These are phyloP conservation scores for Caryopteris hybrid DNA, from an alignment of 305 asterid genomes.

Conservation along the genomic window DNA sequence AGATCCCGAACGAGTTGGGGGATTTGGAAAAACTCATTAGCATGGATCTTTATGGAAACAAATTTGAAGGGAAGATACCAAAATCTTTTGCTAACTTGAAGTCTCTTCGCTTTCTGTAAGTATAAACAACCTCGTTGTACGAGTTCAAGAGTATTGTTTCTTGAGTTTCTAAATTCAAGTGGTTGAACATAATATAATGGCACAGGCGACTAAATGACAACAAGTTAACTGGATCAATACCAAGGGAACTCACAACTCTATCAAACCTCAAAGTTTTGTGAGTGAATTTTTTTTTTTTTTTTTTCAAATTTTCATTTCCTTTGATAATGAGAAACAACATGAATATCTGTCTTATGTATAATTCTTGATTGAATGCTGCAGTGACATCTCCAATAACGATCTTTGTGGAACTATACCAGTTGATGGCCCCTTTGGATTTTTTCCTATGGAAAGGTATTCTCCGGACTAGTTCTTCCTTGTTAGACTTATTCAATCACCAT, in stretches of 20 bases:
- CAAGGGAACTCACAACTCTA: constrained; percentile 74
- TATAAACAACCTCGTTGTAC: not conserved
- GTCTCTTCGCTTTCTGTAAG: constrained; percentile 71
- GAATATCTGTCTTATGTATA: not conserved
- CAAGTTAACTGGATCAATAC: constrained; percentile 77
- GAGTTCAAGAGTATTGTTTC: not conserved
- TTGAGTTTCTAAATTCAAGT: too few species aligned
- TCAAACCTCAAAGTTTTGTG: constrained; percentile 65
- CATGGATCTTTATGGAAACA: constrained; percentile 76
- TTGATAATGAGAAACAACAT: not conserved
- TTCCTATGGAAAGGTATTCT: constrained; percentile 75
- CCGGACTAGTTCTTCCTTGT: not conserved
- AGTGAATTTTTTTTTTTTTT: too few species aligned
- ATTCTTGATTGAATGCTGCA: constrained; percentile 29
- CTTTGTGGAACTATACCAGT: constrained; percentile 92
- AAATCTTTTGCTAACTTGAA: constrained; percentile 60
- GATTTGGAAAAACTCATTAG: constrained; percentile 56
- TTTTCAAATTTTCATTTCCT: not conserved
- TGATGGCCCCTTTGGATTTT: constrained; percentile 72
- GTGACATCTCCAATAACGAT: constrained; percentile 75
- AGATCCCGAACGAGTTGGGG: constrained; percentile 69
- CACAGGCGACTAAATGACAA: constrained; percentile 70
- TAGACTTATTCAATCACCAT: too few species aligned
- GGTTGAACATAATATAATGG: too few species aligned
- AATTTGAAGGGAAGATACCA: constrained; percentile 58